Base-by-base conservation (phyloP, 179 eudicot genomes). In the Gypsophila paniculata region DNA sequence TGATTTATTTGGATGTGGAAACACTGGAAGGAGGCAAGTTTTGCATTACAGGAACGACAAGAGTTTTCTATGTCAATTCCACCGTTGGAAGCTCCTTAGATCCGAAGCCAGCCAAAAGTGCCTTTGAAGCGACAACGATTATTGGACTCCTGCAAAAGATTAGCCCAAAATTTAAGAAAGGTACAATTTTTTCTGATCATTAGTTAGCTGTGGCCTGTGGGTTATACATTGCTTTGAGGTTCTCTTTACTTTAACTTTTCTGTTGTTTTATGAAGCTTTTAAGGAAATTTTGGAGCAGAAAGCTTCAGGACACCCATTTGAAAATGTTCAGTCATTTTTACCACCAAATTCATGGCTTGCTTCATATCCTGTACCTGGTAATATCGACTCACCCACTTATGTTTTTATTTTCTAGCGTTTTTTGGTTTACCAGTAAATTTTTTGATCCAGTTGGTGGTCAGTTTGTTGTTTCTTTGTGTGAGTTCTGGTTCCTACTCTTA, bases 301-400 rank as follows among this genome's bases (percentile, higher is more conserved):
- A 80, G 90, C 90, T n/a, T 77, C 91, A 71, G 96, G 92, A 58
- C 99, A 94, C 83, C 99, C 97, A 13, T 94, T 94, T 75, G 99
- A 94, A 84, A 94, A 91, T 87, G 94, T 90, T 65, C 99, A 86
- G 70, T 90, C 99, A 14, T 72, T 90, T 73, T 80, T 94, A 82
- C 95, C 94, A 42, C 99, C 96, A 71, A 87, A 86, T 85, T 74
- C 97, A 72, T 94, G 99, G 99, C 94, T 91, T 49, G 95, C 96
- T 76, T 70, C 84, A 82, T 74, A 87, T 75, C 99, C 99, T 76
- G 42, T 86, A 77, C 96, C 95, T 44, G 97, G 99, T 91, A 85
- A 81, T 80, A 73, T 62, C 68, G 39, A 11, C 53, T 48, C 46
- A 70, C 14, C 21, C 21, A 9, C 67, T 42, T 42, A 6, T 9